Percentiles rank a stretch among this genome's conserved stretches.
Conservation (phyloP, 2,329 filamentous ascomycete genomes). For the Diaporthe caulivora region DNA sequence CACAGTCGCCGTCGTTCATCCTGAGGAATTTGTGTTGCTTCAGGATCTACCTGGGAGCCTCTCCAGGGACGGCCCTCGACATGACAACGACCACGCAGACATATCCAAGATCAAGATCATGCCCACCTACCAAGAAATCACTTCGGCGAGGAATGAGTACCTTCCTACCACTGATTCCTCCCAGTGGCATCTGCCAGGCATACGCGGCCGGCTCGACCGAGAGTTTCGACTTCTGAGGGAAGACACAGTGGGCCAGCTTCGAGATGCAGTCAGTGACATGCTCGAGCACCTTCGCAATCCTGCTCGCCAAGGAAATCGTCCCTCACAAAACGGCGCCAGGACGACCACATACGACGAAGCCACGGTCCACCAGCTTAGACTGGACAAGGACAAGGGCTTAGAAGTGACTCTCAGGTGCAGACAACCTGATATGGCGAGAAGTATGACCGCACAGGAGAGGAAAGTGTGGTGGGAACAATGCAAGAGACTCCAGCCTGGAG, state of each 20-base stretch:
- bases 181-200: slow-evolving; percentile 55
- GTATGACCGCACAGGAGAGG: slow-evolving; percentile 47
- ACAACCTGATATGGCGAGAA: slow-evolving; percentile 53
- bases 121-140: slow-evolving; percentile 58
- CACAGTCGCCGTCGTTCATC: slow-evolving; percentile 7
- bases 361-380: slow-evolving; percentile 46
- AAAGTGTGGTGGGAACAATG: slow-evolving; percentile 63
- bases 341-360: slow-evolving; percentile 54
- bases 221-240: slow-evolving; percentile 69
- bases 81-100: slow-evolving; percentile 60
- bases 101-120: slow-evolving; percentile 58
- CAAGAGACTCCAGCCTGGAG: slow-evolving; percentile 61
- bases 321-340: slow-evolving; percentile 46
- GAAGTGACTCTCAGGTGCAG: slow-evolving; percentile 58
- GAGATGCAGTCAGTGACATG: slow-evolving; percentile 59
- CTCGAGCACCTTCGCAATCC: slow-evolving; percentile 49
- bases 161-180: slow-evolving; percentile 54
- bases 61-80: slow-evolving; percentile 46
- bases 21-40: slow-evolving; percentile 34
- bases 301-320: slow-evolving; percentile 11
- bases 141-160: slow-evolving; percentile 52
- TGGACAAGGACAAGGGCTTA: slow-evolving; percentile 56
- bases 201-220: slow-evolving; percentile 63
- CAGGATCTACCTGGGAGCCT: slow-evolving; percentile 40
- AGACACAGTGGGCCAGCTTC: slow-evolving; percentile 66